Evolutionary conservation across 768 basidiomycete genomes (phyloP).

Genomic region (Calocybe indica): DNA sequence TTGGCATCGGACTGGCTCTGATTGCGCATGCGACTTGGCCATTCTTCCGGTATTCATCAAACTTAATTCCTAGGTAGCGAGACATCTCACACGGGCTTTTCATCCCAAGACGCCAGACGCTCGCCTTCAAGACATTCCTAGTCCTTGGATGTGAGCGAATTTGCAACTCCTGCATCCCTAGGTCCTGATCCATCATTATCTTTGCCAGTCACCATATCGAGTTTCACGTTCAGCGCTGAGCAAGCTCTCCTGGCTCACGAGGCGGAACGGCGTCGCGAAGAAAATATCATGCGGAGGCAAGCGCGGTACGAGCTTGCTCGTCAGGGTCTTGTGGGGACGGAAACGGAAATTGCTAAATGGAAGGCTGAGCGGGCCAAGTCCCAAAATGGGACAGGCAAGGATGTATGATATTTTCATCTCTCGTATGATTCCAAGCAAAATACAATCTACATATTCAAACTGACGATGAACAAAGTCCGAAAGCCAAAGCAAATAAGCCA

Average conservation of each 20-base stretch:
- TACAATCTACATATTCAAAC: no score
- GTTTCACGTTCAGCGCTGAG: conserved; percentile 73
- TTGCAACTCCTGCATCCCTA: conserved; percentile 7
- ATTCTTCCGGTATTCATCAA: conserved; percentile 47
- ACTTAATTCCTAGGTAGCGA: neutral
- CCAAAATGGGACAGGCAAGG: conserved; percentile 1
- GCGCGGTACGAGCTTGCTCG: conserved; percentile 72
- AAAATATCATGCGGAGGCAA: conserved; percentile 64
- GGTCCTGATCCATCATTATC: neutral
- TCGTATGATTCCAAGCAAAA: no score
- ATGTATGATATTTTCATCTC: neutral
- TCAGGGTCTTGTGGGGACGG: conserved; percentile 72
- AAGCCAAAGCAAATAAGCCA: no score
- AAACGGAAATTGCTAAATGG: conserved; percentile 82
- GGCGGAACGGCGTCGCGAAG: conserved; percentile 54
- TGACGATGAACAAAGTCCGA: no score
- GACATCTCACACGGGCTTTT: conserved; percentile 1
- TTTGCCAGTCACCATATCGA: conserved; percentile 49
- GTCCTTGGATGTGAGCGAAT: conserved; percentile 59
- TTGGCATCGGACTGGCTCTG: conserved; percentile 56
- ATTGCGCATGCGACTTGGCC: conserved; percentile 72
- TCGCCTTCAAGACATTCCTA: conserved; percentile 77
- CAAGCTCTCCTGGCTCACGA: conserved; percentile 70
- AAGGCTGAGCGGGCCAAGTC: conserved; percentile 30
- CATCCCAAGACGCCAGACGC: conserved; percentile 59